Base-by-base conservation (phyloP, 2,329 filamentous ascomycete species). In the Trichoderma atroviride region DNA sequence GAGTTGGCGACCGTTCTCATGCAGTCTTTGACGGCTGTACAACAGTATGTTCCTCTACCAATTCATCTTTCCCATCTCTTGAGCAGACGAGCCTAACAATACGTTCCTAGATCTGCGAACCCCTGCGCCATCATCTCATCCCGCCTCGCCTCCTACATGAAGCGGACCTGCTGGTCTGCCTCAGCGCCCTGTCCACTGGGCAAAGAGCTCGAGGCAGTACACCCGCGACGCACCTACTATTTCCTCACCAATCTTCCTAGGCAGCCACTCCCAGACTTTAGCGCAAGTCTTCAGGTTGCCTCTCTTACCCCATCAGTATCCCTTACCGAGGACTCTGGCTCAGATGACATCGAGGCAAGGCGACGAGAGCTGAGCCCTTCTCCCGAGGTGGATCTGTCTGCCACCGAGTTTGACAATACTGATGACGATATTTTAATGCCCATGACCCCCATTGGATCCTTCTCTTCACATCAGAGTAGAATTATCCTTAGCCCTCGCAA, bases 111-210 rank as follows among this genome's bases (percentile, higher is more conserved):
- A 81, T 98, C 96, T 73, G 94, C 95, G 64, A 98, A 98, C 78
- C 95, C 94, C 68, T 93, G 92, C 76, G 95, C 96, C 69, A 93
- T 99, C 75, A 94, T 99, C 74, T 97, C 94, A 2, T 97, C 96
- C 56, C 91, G 96, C 75, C 85, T 99, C 63, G 91, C 94, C 52
- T 89, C 92, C 40, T 99, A 96, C 81, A 86, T 97, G 76, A 96
- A 97, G 83, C 92, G 96, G 74, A 82, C 92, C 67, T 92, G 88
- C 73, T 93, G 92, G 94, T 92, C 89, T 33, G 88, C 91, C 9
- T 82, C 90, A 63, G 86, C 91, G 62, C 93, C 92, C 65, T 98
- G 96, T 80, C 95, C 96, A 4, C 83, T 98, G 68, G 93, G 92
- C 63, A 98, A 98, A 82, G 93, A 97, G 81, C 88, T 97, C 67